Evolutionary conservation across 768 basidiomycete genomes (phyloP).

Genomic region (Termitomyces sp.): DNA sequence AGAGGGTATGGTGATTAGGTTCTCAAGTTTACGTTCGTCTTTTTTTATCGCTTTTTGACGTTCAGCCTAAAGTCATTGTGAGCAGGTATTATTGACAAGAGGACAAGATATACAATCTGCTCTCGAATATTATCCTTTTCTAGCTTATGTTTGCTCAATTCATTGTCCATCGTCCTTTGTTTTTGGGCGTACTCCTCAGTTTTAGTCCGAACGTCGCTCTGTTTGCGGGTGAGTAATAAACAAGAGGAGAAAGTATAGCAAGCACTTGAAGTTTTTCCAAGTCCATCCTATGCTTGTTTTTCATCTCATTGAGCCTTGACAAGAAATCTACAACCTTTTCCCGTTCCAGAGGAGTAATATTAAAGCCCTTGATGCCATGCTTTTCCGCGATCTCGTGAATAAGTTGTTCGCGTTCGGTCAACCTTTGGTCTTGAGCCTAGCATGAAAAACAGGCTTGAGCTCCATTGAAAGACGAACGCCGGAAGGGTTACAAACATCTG

Average conservation of each 20-base stretch:
- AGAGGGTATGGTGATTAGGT: conserved; percentile 45
- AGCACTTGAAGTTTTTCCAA: conserved; percentile 65
- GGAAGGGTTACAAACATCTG: conserved; percentile 42
- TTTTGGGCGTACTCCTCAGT: conserved; percentile 64
- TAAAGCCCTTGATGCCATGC: conserved; percentile 71
- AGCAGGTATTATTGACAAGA: background rate
- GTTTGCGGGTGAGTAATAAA: background rate
- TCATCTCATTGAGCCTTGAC: conserved; percentile 56
- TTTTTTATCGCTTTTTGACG: conserved; percentile 45
- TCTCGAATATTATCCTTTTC: conserved; percentile 47
- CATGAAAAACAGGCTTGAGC: background rate
- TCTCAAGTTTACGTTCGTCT: conserved; percentile 54
- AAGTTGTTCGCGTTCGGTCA: conserved; percentile 65
- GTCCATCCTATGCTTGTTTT: conserved; percentile 55
- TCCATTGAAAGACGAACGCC: background rate
- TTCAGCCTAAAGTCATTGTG: conserved; percentile 34
- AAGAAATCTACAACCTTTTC: conserved; percentile 73
- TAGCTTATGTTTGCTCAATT: conserved; percentile 48
- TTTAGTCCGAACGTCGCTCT: conserved; percentile 52
- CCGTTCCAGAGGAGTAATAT: conserved; percentile 61
- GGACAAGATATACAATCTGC: conserved; percentile 46
- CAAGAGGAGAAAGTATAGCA: background rate
- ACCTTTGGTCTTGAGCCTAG: conserved; percentile 70
- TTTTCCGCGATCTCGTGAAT: conserved; percentile 67
- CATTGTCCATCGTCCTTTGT: conserved; percentile 50